Percentiles rank a stretch among this genome's conserved stretches.
Conservation (phyloP, 805 yeast genomes). For the Clavispora asparagi region DNA sequence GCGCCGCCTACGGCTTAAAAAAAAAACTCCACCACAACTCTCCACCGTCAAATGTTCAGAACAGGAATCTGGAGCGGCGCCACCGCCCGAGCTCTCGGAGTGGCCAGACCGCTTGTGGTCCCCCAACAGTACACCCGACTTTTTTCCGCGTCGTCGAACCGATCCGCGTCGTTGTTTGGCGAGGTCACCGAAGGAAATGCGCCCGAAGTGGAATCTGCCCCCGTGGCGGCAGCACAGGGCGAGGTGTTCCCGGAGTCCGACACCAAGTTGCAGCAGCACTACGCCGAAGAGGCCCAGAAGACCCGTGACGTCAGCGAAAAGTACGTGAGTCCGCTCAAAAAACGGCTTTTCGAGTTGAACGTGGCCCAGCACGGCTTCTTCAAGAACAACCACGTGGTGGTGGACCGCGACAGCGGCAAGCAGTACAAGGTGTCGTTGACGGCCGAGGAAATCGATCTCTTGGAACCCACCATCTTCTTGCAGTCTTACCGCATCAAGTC, state of each 20-base stretch:
- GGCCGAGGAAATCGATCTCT: conserved; percentile 61
- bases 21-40: neutral
- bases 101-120: neutral
- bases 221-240: conserved; percentile 7
- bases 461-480: conserved; percentile 85
- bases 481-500: conserved; percentile 79
- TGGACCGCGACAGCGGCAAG: conserved; percentile 36
- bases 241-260: conserved; percentile 28
- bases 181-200: conserved; percentile 23
- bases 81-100: neutral
- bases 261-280: conserved; percentile 42
- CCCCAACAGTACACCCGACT: neutral
- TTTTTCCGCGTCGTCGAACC: neutral
- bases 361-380: conserved; percentile 63
- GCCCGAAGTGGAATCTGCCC: neutral
- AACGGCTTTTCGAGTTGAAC: conserved; percentile 54
- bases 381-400: conserved; percentile 53
- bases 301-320: conserved; percentile 48
- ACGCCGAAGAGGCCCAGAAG: conserved; percentile 38
- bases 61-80: neutral
- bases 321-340: conserved; percentile 68
- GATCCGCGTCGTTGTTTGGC: conserved; percentile 22
- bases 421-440: conserved; percentile 53
- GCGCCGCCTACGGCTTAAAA: neutral
- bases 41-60: neutral